A percentile compares a stretch with the other conserved stretches of the same genome.
Evolutionary conservation across 441 rosid genomes (phyloP).

Genomic region (Sinapis alba): DNA sequence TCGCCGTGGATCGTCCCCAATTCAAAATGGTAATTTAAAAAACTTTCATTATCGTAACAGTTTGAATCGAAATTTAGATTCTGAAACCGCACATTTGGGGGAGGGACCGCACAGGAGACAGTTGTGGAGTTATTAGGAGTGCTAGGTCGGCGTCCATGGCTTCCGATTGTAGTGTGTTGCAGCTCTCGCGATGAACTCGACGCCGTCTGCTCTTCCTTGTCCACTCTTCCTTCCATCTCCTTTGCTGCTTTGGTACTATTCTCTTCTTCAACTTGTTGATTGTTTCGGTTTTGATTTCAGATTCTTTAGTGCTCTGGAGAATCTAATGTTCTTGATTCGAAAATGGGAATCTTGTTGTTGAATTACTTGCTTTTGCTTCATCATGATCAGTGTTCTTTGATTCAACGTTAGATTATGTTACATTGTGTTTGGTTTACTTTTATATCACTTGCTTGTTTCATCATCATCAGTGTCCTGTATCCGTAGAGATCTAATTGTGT

Average conservation of each 20-base stretch:
- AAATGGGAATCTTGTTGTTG: background rate
- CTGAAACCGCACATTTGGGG: too few relatives aligned
- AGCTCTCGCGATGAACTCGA: conserved; percentile 91
- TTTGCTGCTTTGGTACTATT: conserved; percentile 66
- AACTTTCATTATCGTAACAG: background rate
- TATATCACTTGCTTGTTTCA: too few relatives aligned
- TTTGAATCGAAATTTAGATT: background rate
- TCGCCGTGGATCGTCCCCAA: conserved; percentile 80
- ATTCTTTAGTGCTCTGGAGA: background rate
- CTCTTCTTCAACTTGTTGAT: background rate
- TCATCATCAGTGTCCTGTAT: too few relatives aligned
- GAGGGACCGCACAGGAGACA: conserved; percentile 64
- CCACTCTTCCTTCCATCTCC: conserved; percentile 71
- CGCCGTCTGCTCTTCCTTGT: conserved; percentile 71
- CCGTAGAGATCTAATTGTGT: too few relatives aligned
- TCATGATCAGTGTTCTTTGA: background rate
- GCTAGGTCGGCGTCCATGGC: conserved; percentile 64
- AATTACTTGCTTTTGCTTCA: conserved; percentile 5
- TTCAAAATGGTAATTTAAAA: conserved; percentile 65
- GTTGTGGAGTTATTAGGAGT: conserved; percentile 69
- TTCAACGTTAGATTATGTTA: background rate
- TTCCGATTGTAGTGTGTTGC: conserved; percentile 83
- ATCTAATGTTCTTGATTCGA: background rate
- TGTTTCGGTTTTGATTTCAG: background rate
- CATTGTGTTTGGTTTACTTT: too few relatives aligned